Percentiles rank a stretch among this genome's conserved stretches.
Conservation (phyloP, 805 yeast genomes). For the Vanderwaltozyma verrucispora region DNA sequence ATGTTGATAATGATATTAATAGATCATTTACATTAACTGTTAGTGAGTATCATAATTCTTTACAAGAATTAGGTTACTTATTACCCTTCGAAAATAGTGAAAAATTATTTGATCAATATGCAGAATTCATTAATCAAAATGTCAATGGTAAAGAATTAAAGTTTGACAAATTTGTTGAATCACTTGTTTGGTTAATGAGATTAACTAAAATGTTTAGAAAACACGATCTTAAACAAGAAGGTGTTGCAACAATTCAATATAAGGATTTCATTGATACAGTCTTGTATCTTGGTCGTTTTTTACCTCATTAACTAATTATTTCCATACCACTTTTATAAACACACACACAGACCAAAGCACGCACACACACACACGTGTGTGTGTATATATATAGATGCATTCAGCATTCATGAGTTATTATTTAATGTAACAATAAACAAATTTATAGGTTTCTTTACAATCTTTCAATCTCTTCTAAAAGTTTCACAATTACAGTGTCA, state of each 20-base stretch:
- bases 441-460: too few relatives aligned
- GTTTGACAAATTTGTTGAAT: constrained; percentile 75
- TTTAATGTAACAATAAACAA: too few relatives aligned
- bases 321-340: too few relatives aligned
- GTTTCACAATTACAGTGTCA: too few relatives aligned
- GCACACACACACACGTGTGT: too few relatives aligned
- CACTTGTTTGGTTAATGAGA: constrained; percentile 64
- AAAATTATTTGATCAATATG: constrained; percentile 28
- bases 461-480: too few relatives aligned
- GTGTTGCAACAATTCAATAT: constrained; percentile 56
- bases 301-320: constrained; percentile 25
- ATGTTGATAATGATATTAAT: constrained; percentile 29
- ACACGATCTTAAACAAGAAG: constrained; percentile 65
- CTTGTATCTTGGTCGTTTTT: constrained; percentile 29
- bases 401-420: too few relatives aligned
- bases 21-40: constrained; percentile 25
- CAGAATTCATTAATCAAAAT: constrained; percentile 23
- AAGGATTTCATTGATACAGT: constrained; percentile 54
- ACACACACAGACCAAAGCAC: too few relatives aligned
- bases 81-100: constrained; percentile 28
- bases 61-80: constrained; percentile 27
- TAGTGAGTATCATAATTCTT: constrained; percentile 25
- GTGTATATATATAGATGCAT: too few relatives aligned
- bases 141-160: constrained; percentile 36
- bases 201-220: constrained; percentile 71